phyloP scores from a whole-genome alignment of 78 protist genomes.

The Polysphondylium violaceum region DNA sequence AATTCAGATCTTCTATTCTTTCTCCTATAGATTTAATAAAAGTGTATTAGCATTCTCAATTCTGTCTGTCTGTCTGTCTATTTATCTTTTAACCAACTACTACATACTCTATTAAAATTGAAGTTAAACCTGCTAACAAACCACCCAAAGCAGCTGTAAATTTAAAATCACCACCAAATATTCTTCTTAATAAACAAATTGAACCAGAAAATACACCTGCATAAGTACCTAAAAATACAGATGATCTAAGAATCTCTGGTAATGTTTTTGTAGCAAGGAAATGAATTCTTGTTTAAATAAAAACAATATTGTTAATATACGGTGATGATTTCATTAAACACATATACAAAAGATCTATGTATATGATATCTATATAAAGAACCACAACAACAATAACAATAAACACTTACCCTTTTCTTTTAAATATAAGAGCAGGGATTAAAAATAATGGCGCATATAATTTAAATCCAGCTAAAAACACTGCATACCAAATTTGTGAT shows the following conservation, averaged over 20 bases:
- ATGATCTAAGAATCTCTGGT: conserved; percentile 74
- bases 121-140: conserved; percentile 69
- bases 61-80: too few species aligned
- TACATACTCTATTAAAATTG: conserved; percentile 75
- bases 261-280: conserved; percentile 44
- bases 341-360: background rate
- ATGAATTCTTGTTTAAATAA: background rate
- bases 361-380: background rate
- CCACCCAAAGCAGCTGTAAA: conserved; percentile 53
- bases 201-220: conserved; percentile 56
- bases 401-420: conserved; percentile 67
- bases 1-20: conserved; percentile 79
- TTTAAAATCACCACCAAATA: conserved; percentile 42
- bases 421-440: conserved; percentile 55
- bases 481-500: conserved; percentile 39
- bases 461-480: conserved; percentile 73
- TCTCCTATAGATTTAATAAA: conserved; percentile 28
- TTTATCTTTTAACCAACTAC: background rate
- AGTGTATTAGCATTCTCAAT: too few species aligned
- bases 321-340: background rate
- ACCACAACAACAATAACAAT: background rate
- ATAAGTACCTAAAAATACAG: conserved; percentile 69
- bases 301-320: background rate
- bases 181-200: conserved; percentile 54
- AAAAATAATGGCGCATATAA: conserved; percentile 72